Percentiles rank a stretch among this genome's conserved stretches.
Evolutionary conservation across 352 stramenopile genomes (phyloP).

Genomic region (Pythium volutum): DNA sequence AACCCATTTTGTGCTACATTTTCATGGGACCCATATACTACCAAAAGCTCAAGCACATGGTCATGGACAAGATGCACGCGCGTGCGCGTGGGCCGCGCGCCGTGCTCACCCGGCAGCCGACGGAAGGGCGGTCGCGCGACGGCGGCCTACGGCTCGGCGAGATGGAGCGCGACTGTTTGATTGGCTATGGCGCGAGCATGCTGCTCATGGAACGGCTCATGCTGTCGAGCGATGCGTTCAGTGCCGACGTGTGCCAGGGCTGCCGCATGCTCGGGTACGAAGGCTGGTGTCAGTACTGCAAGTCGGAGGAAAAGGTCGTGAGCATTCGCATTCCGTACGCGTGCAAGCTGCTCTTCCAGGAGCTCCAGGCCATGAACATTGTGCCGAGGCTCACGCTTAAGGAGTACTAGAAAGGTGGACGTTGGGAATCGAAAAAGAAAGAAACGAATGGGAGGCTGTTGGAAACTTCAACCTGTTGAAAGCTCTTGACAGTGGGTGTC

Average conservation of each 20-base stretch:
- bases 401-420: too few species aligned
- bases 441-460: background rate
- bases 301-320: conserved; percentile 96
- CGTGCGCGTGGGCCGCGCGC: conserved; percentile 93
- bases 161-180: conserved; percentile 99
- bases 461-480: background rate
- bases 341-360: conserved; percentile 98
- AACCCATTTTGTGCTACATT: conserved; percentile 98
- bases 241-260: conserved; percentile 96
- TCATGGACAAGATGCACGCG: conserved; percentile 99
- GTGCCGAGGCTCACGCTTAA: conserved; percentile 96
- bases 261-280: conserved; percentile 97
- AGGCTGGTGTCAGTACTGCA: conserved; percentile 99
- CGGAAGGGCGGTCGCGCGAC: conserved; percentile 97
- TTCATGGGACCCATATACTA: conserved; percentile 99
- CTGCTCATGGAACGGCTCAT: conserved; percentile 99
- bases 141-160: conserved; percentile 98
- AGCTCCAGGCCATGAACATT: conserved; percentile 99
- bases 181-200: conserved; percentile 99
- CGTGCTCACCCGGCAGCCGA: conserved; percentile 98
- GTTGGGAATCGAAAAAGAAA: background rate
- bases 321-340: conserved; percentile 98
- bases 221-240: conserved; percentile 99
- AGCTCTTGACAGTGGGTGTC: background rate
- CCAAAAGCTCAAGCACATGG: conserved; percentile 99